A percentile compares a stretch with the other conserved stretches of the same genome.
phyloP scores from a whole-genome alignment of 805 yeast species.

The Zygosaccharomyces siamensis region DNA sequence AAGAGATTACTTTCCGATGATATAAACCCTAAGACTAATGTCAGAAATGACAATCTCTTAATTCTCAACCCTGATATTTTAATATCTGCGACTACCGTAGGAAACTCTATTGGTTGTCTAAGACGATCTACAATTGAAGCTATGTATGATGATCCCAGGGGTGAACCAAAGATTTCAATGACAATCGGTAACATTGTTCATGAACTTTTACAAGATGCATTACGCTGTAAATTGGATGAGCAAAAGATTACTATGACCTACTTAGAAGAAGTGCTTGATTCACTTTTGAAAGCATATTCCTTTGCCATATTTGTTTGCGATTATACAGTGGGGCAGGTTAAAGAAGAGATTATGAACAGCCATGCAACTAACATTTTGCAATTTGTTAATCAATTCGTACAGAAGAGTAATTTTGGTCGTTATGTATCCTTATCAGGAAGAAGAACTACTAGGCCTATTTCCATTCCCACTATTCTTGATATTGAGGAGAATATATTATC shows the following conservation, averaged over 20 bases:
- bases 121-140: constrained; percentile 62
- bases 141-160: constrained; percentile 51
- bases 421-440: constrained; percentile 28
- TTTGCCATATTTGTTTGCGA: constrained; percentile 55
- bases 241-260: constrained; percentile 28
- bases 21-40: constrained; percentile 24
- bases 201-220: constrained; percentile 52
- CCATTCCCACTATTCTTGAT: constrained; percentile 64
- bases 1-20: constrained; percentile 31
- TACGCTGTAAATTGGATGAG: constrained; percentile 34
- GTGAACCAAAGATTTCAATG: constrained; percentile 58
- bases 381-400: constrained; percentile 49
- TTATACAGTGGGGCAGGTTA: constrained; percentile 43
- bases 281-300: constrained; percentile 40
- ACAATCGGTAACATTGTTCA: constrained; percentile 84
- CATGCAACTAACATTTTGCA: constrained; percentile 50
- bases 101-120: constrained; percentile 69
- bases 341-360: constrained; percentile 37
- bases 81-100: constrained; percentile 74
- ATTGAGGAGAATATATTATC: constrained; percentile 92
- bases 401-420: constrained; percentile 28
- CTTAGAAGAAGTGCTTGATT: constrained; percentile 36
- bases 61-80: constrained; percentile 81
- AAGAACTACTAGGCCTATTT: constrained; percentile 38
- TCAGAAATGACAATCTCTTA: constrained; percentile 50